Base-by-base conservation (phyloP, 768 basidiomycete species). In the Termitomyces sp. region DNA sequence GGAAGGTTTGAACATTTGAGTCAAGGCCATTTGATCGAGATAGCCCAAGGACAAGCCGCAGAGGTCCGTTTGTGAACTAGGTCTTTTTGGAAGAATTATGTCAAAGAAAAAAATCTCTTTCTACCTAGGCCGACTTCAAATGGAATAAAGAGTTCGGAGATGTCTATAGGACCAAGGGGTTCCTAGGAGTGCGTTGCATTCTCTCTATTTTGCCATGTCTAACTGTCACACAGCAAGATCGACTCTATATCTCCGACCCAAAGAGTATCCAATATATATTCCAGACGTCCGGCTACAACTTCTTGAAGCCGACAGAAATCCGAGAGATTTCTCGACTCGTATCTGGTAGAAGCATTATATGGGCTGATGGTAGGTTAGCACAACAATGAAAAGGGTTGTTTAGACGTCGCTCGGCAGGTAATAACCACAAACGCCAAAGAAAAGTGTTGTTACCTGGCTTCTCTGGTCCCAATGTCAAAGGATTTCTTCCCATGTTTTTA, bases 391-490 rank as follows among this genome's bases (percentile, higher is more conserved):
- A 8, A 18, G 16, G 42, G n/a, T 1, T 36, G 8, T 3, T 10
- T 22, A 40, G 14, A 22, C 13, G 28, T 26, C n/a, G 10, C 35
- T 35, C 20, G 28, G 12, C 35, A 69, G 69, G 76, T 1, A 68
- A 74, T 24, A 72, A 67, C 53, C 80, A 82, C 61, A 78, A 73
- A 63, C 69, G 81, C 47, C 80, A 80, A 38, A 65, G 76, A 56
- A 80, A 71, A 55, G 70, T 79, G 13, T 68, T 82, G 63, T 67
- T 75, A 28, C 80, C 79, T 2, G 79, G 76, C 2, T 82, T 82
- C 56, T 72, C 75, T 20, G 66, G 61, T 7, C 72, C 73, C 14
- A 77, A 78, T 59, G 66, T 71, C 44, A 78, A 73, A 56, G 71
- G 75, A 5, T 75, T 75, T 55, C 65, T 77, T 16, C 65, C 69